A percentile compares a stretch with the other conserved stretches of the same genome.
Evolutionary conservation across 2,329 filamentous ascomycete species (phyloP).

Genomic region (Microdochium trichocladiopsis): DNA sequence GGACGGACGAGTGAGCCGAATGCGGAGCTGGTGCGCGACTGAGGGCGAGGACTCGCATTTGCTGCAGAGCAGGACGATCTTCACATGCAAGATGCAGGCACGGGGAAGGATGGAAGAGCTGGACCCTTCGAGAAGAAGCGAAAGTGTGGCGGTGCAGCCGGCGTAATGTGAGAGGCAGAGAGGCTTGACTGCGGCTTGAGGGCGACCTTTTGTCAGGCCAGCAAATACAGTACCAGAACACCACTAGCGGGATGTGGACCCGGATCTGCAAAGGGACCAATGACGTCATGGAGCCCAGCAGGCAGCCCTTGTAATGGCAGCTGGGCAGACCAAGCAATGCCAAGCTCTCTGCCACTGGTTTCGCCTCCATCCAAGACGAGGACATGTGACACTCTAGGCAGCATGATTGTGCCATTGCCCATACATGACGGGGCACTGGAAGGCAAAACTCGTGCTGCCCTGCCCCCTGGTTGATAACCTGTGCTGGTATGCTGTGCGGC

Average conservation of each 20-base stretch:
- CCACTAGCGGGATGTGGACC: background rate
- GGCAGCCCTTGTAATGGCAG: background rate
- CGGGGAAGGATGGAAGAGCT: background rate
- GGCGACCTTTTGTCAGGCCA: too few species aligned
- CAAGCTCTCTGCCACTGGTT: background rate
- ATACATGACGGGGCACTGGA: too few species aligned
- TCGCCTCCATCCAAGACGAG: background rate
- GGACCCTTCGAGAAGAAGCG: background rate
- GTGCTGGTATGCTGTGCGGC: too few species aligned
- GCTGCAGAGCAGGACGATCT: background rate
- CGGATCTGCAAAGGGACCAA: background rate
- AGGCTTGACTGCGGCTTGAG: too few species aligned
- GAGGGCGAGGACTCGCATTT: too few species aligned
- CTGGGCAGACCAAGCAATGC: background rate
- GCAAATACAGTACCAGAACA: background rate
- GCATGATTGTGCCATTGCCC: background rate
- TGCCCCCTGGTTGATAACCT: too few species aligned
- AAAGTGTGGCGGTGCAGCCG: background rate
- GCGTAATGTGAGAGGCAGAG: background rate
- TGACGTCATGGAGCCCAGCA: background rate
- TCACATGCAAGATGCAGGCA: background rate
- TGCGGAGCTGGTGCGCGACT: too few species aligned
- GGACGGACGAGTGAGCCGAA: constrained; percentile 8
- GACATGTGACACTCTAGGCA: background rate
- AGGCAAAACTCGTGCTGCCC: too few species aligned